Base-by-base conservation (phyloP, 1,284 basidiomycete species). In the Ganoderma multipileum region DNA sequence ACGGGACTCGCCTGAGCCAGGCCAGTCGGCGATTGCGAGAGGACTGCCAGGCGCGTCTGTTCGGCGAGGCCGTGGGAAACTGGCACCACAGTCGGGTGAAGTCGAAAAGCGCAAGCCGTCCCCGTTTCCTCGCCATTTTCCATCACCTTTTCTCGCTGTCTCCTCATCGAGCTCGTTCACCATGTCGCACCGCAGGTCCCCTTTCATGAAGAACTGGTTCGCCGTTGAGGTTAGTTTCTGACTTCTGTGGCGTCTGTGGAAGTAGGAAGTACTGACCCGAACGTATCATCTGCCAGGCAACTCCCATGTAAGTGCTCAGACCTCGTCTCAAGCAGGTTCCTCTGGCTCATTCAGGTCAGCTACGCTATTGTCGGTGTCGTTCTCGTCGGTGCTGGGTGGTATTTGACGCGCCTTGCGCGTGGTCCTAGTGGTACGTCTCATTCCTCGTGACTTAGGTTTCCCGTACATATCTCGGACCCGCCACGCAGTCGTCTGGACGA, bases 191-290 rank as follows among this genome's bases (percentile, higher is more conserved):
- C 75, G 78, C 47, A 79, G 68, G 64, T 14, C 30, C 23, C 64
- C 75, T 26, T 86, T 91, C 75, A 85, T 91, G 86, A 91, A 86
- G 82, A 84, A 93, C 82, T 94, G 93, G 92, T 93, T 86, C 77
- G 92, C 92, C 82, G 83, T 94, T 75, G 92, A 94, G 91, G 93
- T 92, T 71, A 36, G 82, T 79, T 39, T 60, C 28, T 42, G 8
- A 26, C 33, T 16, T 42, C 41, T 41, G 58, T 23, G 63, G 20
- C 38, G 66, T 57, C 44, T 71, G 12, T 52, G 23, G 26, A 33
- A 33, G 50, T n/a, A 23, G 66, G 26, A 36, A 7, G 26, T 38
- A 16, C 55, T 68, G 42, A 65, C 33, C 6, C 18, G 30, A 42
- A 61, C 59, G 3, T 42, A 63, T 57, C 62, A 52, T 52, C 57